Evolutionary conservation across 2,329 filamentous ascomycete genomes (phyloP).

Genomic region (Mycocentrospora acerina): DNA sequence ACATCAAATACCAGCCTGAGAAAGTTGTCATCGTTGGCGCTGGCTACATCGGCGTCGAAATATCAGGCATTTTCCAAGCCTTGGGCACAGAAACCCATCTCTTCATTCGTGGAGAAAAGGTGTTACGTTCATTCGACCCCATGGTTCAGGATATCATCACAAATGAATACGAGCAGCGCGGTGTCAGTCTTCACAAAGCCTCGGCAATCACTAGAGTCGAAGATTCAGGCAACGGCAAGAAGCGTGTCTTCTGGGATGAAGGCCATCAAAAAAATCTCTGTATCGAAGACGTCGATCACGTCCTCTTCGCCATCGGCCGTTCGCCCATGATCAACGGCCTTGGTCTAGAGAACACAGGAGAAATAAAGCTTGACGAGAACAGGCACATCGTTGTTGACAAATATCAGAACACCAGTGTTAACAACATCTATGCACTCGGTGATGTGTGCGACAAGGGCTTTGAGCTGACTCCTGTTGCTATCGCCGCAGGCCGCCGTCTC

Average conservation of each 20-base stretch:
- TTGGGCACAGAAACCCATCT: conserved; percentile 79
- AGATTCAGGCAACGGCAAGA: not conserved
- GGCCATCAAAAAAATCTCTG: conserved; percentile 11
- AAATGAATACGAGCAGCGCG: conserved; percentile 73
- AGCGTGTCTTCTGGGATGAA: too few relatives aligned
- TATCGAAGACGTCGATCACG: conserved; percentile 63
- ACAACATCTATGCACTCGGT: conserved; percentile 73
- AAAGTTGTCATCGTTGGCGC: conserved; percentile 79
- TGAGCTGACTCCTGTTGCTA: conserved; percentile 73
- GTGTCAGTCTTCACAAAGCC: conserved; percentile 69
- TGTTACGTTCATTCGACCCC: conserved; percentile 75
- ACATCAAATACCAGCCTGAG: conserved; percentile 72
- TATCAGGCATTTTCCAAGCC: conserved; percentile 73
- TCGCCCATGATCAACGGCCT: conserved; percentile 67
- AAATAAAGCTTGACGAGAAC: conserved; percentile 62
- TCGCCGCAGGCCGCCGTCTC: conserved; percentile 75
- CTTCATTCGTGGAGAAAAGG: conserved; percentile 75
- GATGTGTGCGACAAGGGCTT: conserved; percentile 59
- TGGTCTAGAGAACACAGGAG: conserved; percentile 67
- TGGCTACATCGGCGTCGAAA: conserved; percentile 79
- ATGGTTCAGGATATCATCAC: conserved; percentile 76
- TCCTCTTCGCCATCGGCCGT: conserved; percentile 81
- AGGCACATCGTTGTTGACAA: conserved; percentile 70
- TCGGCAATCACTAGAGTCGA: not conserved
- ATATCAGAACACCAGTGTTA: conserved; percentile 75